Evolutionary conservation across 2,329 filamentous ascomycete genomes (phyloP).

Genomic region (Pezicula radicicola): DNA sequence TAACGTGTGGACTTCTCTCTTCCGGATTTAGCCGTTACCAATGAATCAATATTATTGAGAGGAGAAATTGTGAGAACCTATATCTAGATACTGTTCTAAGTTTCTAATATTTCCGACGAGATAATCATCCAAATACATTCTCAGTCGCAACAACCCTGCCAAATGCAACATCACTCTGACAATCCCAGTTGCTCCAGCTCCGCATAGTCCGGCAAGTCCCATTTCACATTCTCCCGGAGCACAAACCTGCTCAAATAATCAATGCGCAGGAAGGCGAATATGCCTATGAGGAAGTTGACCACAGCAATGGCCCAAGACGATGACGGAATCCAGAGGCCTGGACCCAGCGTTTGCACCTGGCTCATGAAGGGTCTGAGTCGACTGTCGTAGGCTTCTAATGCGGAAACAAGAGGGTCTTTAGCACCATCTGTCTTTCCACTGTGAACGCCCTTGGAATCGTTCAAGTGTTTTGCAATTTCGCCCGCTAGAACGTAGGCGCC

Average conservation of each 20-base stretch:
- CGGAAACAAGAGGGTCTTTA: slow-evolving; percentile 32
- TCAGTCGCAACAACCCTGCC: too few species aligned
- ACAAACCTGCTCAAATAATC: slow-evolving; percentile 27
- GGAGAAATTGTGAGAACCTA: too few species aligned
- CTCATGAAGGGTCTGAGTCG: slow-evolving; percentile 40
- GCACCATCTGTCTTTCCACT: background rate
- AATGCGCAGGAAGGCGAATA: slow-evolving; percentile 31
- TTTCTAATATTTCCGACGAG: too few species aligned
- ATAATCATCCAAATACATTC: too few species aligned
- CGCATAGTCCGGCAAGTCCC: slow-evolving; percentile 32
- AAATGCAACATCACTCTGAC: too few species aligned
- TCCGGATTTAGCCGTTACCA: too few species aligned
- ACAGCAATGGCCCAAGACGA: slow-evolving; percentile 29
- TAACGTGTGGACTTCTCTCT: too few species aligned
- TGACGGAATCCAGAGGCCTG: slow-evolving; percentile 19
- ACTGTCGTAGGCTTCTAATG: slow-evolving; percentile 38
- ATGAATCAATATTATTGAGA: too few species aligned
- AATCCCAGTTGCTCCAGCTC: too few species aligned
- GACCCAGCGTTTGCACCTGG: slow-evolving; percentile 28
- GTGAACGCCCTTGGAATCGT: background rate
- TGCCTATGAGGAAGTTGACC: slow-evolving; percentile 26
- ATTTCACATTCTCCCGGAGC: slow-evolving; percentile 31
- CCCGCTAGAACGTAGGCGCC: slow-evolving; percentile 55
- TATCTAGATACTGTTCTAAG: too few species aligned
- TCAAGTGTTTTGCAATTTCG: slow-evolving; percentile 33